Evolutionary conservation across 1,284 basidiomycete species (phyloP).

Genomic region (Fistulina hepatica): DNA sequence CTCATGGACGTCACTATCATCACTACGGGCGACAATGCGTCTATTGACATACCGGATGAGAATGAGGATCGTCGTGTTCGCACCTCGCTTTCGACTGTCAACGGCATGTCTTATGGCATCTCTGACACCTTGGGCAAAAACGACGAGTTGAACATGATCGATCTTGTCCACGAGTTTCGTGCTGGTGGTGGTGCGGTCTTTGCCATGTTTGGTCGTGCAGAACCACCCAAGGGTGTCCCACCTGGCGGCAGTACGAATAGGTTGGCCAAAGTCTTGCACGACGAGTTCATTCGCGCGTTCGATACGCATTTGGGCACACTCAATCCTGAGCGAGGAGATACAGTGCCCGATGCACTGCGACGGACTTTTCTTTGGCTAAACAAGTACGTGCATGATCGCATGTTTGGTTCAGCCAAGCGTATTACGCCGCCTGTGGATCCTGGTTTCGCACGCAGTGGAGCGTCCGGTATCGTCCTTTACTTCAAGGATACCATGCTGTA

Average conservation of each 20-base stretch:
- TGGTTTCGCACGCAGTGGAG: slow-evolving; percentile 56
- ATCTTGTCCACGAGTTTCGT: slow-evolving; percentile 84
- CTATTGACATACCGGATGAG: slow-evolving; percentile 72
- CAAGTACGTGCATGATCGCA: slow-evolving; percentile 60
- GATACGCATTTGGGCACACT: slow-evolving; percentile 45
- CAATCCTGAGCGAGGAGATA: slow-evolving; percentile 39
- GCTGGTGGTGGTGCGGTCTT: slow-evolving; percentile 83
- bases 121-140: slow-evolving; percentile 84
- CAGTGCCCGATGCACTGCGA: slow-evolving; percentile 66
- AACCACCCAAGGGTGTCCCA: slow-evolving; percentile 37
- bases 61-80: slow-evolving; percentile 86
- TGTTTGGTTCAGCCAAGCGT: slow-evolving; percentile 48
- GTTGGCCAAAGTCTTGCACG: slow-evolving; percentile 72
- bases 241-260: slow-evolving; percentile 43
- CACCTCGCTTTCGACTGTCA: slow-evolving; percentile 84
- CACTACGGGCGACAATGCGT: slow-evolving; percentile 37
- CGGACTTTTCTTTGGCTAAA: slow-evolving; percentile 82
- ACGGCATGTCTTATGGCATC: slow-evolving; percentile 94
- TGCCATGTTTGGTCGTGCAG: slow-evolving; percentile 85
- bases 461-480: slow-evolving; percentile 84
- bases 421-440: slow-evolving; percentile 48
- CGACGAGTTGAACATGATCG: slow-evolving; percentile 81
- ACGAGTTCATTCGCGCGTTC: slow-evolving; percentile 64
- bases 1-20: slow-evolving; percentile 97
- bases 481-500: slow-evolving; percentile 74